Base-by-base conservation (phyloP, 345 rosid genomes). In the Pistacia vera region DNA sequence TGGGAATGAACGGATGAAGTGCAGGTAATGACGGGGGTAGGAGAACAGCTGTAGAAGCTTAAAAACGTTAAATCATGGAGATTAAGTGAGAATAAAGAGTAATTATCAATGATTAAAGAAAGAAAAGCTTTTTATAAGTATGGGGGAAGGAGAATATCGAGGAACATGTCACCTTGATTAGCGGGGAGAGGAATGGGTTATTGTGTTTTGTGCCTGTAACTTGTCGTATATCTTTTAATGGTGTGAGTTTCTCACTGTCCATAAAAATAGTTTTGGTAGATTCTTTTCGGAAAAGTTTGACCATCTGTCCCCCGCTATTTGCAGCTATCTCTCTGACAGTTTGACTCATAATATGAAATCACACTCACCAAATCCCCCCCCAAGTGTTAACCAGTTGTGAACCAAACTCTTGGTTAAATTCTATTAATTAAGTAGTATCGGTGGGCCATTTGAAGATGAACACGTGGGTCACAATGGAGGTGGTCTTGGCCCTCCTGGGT, bases 101-200 rank as follows among this genome's bases (percentile, higher is more conserved):
- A 35, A 54, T 36, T 52, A 74, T 63, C 54, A 74, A 74, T 52
- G 63, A 74, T 63, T 52, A 64, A 33, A 51, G 10, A 60, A 61
- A 71, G 30, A 35, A 80, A 38, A 52, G 75, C 54, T 20, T 25
- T 12, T 46, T 17, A 51, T 11, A 38, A 38, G 81, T 0, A 67
- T 59, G 77, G 77, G 63, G n/a, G 48, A 3, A 17, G 12, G 79
- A 64, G 85, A 79, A 80, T 66, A 71, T 59, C 52, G 85, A 81
- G 84, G 80, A 74, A 82, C 75, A 81, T 82, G 90, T 79, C 83
- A 72, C 86, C 88, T 87, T 84, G 84, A 87, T 84, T 84, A 73
- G 77, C 85, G 88, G 88, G 46, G 28, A 25, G 63, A 54, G n/a
- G 66, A 61, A 35, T 35, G 68, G 79, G 79, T 63, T 77, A 70